Conservation (phyloP, 2,329 filamentous ascomycete genomes). For the Beauveria rudraprayagi region DNA sequence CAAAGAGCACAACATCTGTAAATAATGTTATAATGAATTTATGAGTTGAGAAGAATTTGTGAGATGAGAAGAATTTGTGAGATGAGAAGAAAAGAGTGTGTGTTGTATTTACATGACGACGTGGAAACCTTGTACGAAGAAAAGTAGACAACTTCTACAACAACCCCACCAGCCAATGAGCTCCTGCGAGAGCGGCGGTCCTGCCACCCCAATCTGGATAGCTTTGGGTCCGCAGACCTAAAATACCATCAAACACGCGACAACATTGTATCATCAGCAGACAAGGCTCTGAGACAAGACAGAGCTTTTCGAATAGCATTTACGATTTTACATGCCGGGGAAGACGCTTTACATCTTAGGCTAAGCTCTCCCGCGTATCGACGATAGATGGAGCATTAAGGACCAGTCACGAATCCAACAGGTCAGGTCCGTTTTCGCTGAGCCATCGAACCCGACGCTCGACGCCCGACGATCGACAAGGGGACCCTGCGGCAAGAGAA, state of each 20-base stretch:
- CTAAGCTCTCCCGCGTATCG: not conserved
- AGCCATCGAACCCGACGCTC: not conserved
- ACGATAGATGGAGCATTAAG: slow-evolving; percentile 8
- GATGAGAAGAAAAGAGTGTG: not conserved
- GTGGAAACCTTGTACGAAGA: too few species aligned
- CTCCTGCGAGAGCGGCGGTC: not conserved
- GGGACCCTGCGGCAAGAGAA: not conserved
- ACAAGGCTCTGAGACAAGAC: not conserved
- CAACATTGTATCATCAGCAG: not conserved
- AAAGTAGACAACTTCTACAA: not conserved
- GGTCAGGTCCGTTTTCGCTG: slow-evolving; percentile 1
- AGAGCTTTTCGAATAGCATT: not conserved
- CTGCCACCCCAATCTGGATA: slow-evolving; percentile 4
- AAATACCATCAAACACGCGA: slow-evolving; percentile 8
- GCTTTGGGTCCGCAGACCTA: not conserved
- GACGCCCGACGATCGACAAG: not conserved
- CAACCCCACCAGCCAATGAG: slow-evolving; percentile 11
- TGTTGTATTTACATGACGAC: too few species aligned
- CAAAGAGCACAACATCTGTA: not conserved
- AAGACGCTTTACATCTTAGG: too few species aligned
- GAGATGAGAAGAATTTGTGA: not conserved
- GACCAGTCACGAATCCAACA: not conserved
- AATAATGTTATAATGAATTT: not conserved
- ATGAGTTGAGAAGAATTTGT: not conserved
- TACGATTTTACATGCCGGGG: not conserved